Conservation (phyloP, 495 filamentous ascomycete species). For the Choiromyces venosus region DNA sequence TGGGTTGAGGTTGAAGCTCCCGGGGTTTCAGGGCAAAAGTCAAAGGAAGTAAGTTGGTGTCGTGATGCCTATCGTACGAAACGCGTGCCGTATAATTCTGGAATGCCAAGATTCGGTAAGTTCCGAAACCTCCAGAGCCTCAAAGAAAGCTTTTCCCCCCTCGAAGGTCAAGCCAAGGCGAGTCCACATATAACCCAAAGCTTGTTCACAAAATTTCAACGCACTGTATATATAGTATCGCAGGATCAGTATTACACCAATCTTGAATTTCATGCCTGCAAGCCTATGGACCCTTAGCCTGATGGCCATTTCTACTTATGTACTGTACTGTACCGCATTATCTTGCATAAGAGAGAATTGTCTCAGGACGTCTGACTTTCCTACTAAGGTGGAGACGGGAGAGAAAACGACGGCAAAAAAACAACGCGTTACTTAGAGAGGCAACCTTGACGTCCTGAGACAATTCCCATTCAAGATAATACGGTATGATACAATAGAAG, state of each 20-base stretch:
- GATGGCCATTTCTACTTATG: no score
- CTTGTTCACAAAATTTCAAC: background rate
- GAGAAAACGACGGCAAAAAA: no score
- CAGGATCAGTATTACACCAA: no score
- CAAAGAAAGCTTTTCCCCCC: background rate
- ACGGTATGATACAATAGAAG: no score
- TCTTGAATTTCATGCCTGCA: background rate
- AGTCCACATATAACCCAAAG: background rate
- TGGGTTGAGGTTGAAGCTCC: constrained; percentile 1
- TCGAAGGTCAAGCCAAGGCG: background rate
- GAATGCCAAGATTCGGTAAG: background rate
- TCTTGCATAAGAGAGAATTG: no score
- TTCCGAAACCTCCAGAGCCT: background rate
- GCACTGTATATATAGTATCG: background rate
- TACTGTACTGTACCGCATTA: no score
- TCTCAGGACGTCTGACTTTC: no score
- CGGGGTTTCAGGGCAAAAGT: background rate
- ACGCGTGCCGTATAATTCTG: background rate
- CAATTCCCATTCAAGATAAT: no score
- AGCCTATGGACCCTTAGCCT: background rate
- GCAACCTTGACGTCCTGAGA: no score
- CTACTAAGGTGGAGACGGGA: no score
- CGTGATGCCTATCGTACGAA: background rate
- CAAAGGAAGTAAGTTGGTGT: background rate
- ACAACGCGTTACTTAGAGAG: no score